Percentiles rank a stretch among this genome's conserved stretches.
Evolutionary conservation across 140 eudicot genomes (phyloP).

Genomic region (Senecio squalidus): DNA sequence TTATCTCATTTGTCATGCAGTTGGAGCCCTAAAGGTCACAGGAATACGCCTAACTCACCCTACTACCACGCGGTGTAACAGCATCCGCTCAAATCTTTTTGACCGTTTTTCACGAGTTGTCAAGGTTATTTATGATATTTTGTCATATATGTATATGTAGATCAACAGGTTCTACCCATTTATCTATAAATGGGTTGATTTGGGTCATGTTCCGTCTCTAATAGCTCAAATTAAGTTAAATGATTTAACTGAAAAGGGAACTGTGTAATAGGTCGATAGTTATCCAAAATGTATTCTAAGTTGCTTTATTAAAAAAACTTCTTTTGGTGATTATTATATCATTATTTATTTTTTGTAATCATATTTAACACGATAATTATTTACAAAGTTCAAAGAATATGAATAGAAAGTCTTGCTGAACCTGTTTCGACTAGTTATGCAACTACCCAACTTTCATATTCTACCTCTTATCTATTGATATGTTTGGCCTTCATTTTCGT

Average conservation of each 20-base stretch:
- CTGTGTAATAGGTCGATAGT: not conserved
- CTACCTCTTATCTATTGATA: not conserved
- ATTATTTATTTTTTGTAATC: not conserved
- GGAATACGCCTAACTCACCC: slow-evolving; percentile 42
- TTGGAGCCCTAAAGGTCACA: slow-evolving; percentile 49
- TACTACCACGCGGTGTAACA: slow-evolving; percentile 39
- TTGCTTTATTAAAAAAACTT: not conserved
- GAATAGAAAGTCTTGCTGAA: no score
- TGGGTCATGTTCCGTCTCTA: not conserved
- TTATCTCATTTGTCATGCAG: slow-evolving; percentile 32
- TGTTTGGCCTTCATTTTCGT: not conserved
- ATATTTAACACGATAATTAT: not conserved
- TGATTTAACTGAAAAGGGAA: not conserved
- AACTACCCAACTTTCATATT: not conserved
- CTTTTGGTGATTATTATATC: no score
- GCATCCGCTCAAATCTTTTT: slow-evolving; percentile 64
- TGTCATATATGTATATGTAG: not conserved
- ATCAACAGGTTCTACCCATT: not conserved
- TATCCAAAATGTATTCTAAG: no score
- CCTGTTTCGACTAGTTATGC: not conserved
- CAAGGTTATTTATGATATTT: slow-evolving; percentile 50
- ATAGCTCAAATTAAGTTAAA: not conserved
- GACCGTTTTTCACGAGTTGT: slow-evolving; percentile 93
- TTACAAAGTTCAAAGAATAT: not conserved
- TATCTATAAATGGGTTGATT: not conserved